phyloP scores from a whole-genome alignment of 768 basidiomycete species.

The Calvatia gigantea region DNA sequence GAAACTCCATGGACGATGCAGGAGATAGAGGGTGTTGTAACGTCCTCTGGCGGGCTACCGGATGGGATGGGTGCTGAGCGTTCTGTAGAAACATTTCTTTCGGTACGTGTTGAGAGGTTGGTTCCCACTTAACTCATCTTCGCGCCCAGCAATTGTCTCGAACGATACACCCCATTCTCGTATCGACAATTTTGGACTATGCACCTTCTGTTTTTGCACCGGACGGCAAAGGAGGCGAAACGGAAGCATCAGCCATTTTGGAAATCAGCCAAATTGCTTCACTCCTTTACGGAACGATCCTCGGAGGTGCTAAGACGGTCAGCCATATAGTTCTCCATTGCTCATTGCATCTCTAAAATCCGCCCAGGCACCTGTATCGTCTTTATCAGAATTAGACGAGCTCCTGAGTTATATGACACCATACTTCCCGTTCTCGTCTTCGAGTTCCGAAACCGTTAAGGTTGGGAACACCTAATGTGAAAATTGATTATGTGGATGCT shows the following conservation, averaged over 20 bases:
- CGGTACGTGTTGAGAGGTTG: constrained; percentile 3
- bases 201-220: constrained; percentile 82
- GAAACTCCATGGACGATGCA: constrained; percentile 12
- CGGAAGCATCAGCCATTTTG: constrained; percentile 57
- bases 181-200: constrained; percentile 84
- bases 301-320: constrained; percentile 40
- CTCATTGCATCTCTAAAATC: not conserved
- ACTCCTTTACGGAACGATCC: constrained; percentile 54
- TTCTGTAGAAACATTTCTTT: not conserved
- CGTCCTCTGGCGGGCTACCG: not conserved
- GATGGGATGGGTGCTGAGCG: not conserved
- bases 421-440: constrained; percentile 76
- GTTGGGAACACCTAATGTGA: constrained; percentile 26
- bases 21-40: constrained; percentile 12
- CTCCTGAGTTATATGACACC: constrained; percentile 72
- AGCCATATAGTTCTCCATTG: constrained; percentile 20
- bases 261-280: constrained; percentile 55
- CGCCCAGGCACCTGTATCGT: constrained; percentile 19
- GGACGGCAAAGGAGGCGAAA: constrained; percentile 50
- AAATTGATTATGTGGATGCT: constrained; percentile 2
- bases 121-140: not conserved
- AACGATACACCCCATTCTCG: constrained; percentile 72
- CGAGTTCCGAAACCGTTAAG: constrained; percentile 54
- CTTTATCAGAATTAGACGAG: constrained; percentile 45
- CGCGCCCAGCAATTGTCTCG: constrained; percentile 57